Evolutionary conservation across 139 green algal species (phyloP), one percentile per base, ranked within the genome.

Genomic region (Desmodesmus armatus): DNA sequence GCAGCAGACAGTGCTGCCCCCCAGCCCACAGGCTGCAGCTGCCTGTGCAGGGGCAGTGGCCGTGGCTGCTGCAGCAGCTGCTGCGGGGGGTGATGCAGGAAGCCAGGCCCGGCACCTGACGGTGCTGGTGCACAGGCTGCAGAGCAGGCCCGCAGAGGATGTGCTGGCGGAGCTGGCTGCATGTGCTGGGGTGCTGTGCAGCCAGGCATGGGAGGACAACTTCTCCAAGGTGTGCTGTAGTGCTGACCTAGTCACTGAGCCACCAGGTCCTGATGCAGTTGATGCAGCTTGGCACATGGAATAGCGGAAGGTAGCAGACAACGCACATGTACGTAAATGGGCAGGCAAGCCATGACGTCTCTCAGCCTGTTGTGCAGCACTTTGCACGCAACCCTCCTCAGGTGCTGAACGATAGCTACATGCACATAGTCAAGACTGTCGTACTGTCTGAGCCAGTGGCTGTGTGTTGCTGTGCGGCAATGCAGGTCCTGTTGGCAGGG

Each of bases 161-260:
- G 82, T 82, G n/a, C 67, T 92, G 65, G 63, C 86, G 55, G 79
- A 80, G 35, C 83, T 93, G 70, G 78, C 81, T 7, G 78, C 85
- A 5, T 79, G 83, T 58, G 88, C 79, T 23, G 80, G 80, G 4
- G 71, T 35, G 7, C 60, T 88, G 51, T 82, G 85, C 9, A 65
- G 73, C 5, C 27, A 82, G 37, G 88, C 80, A 15, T 91, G 88
- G 88, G 25, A 80, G 40, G 67, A 80, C 29, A 85, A 83, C 69
- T 91, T 91, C 43, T 80, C 78, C 2, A 85, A 88, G 75, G 85
- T 88, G 44, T 15, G 23, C 69, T 33, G 17, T 13, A 43, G 6
- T 69, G 3, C 9, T 77, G n/a, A n/a, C n/a, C n/a, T n/a, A n/a
- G n/a, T n/a, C n/a, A n/a, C n/a, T n/a, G n/a, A n/a, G n/a, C n/a